These are phyloP conservation scores for Phtheirospermum japonicum DNA, from an alignment of 257 asterid species.

Conservation along the genomic window DNA sequence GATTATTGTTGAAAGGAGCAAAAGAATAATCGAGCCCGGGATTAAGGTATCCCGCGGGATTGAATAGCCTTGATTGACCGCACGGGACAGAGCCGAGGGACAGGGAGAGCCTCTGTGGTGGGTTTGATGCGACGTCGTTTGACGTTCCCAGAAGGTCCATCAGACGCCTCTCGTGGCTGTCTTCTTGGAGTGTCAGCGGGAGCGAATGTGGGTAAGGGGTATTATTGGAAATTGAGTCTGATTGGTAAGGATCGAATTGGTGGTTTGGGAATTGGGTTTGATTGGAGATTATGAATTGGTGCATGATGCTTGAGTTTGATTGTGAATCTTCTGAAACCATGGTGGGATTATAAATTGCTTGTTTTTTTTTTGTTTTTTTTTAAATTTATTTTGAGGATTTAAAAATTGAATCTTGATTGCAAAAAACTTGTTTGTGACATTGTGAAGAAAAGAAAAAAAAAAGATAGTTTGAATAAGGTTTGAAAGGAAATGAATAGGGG, in stretches of 20 bases:
- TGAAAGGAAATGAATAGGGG: background rate
- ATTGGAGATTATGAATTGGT: slow-evolving; percentile 51
- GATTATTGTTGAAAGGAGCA: background rate
- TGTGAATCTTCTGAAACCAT: slow-evolving; percentile 73
- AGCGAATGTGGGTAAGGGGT: slow-evolving; percentile 32
- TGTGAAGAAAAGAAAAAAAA: background rate
- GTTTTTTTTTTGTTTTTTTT: too few relatives aligned
- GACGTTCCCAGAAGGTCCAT: slow-evolving; percentile 72
- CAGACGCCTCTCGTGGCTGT: slow-evolving; percentile 45
- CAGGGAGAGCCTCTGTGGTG: slow-evolving; percentile 63
- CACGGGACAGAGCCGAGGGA: slow-evolving; percentile 54
- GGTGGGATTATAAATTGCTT: too few relatives aligned
- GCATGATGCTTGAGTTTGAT: slow-evolving; percentile 55
- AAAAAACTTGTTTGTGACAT: background rate
- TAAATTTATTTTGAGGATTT: too few relatives aligned
- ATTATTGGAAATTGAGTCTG: slow-evolving; percentile 19
- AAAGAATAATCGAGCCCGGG: slow-evolving; percentile 22
- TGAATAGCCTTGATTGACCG: slow-evolving; percentile 30
- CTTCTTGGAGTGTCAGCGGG: slow-evolving; percentile 32
- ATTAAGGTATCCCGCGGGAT: slow-evolving; percentile 30
- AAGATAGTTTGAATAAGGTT: too few relatives aligned
- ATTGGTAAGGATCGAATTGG: slow-evolving; percentile 40
- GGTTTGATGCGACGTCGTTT: slow-evolving; percentile 30
- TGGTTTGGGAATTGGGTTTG: slow-evolving; percentile 46
- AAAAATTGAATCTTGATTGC: slow-evolving; percentile 25